Conservation (phyloP, 495 filamentous ascomycete species). For the Chaetomium cochliodes region DNA sequence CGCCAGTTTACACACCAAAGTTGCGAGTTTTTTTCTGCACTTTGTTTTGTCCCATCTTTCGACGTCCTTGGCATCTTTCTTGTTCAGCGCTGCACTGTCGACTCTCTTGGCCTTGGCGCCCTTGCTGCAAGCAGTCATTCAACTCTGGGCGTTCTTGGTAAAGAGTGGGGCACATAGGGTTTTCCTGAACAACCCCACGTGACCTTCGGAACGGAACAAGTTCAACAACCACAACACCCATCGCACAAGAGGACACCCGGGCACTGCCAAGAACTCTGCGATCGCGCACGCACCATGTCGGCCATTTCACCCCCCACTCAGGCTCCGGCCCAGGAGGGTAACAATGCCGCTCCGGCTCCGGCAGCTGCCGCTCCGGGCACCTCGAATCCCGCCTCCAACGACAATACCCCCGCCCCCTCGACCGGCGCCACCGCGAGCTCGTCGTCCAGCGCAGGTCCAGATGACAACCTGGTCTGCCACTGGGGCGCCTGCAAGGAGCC, state of each 20-base stretch:
- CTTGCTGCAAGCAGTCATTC: slow-evolving; percentile 19
- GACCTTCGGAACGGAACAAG: slow-evolving; percentile 7
- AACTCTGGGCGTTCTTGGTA: slow-evolving; percentile 26
- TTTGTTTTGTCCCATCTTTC: neutral
- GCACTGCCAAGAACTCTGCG: neutral
- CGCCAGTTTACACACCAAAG: neutral
- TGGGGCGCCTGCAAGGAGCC: slow-evolving; percentile 86
- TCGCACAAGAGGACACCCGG: neutral
- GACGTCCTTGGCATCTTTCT: slow-evolving; percentile 10
- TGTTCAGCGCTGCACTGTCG: slow-evolving; percentile 14
- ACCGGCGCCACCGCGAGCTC: slow-evolving; percentile 43
- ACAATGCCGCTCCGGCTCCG: slow-evolving; percentile 20
- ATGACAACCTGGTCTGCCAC: slow-evolving; percentile 74
- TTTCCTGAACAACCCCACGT: slow-evolving; percentile 19
- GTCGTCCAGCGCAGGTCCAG: slow-evolving; percentile 38
- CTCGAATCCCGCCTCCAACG: slow-evolving; percentile 40
- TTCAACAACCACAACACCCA: neutral
- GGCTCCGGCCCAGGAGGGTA: slow-evolving; percentile 15
- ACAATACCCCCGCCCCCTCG: slow-evolving; percentile 46
- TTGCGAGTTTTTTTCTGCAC: slow-evolving; percentile 22
- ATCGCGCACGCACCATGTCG: slow-evolving; percentile 21
- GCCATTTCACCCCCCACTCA: slow-evolving; percentile 9
- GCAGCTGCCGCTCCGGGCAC: slow-evolving; percentile 24
- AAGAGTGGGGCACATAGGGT: slow-evolving; percentile 27
- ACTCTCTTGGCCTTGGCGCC: slow-evolving; percentile 21